A percentile compares a stretch with the other conserved stretches of the same genome.
Evolutionary conservation across 441 rosid species (phyloP).

Genomic region (Gossypium gossypioides): DNA sequence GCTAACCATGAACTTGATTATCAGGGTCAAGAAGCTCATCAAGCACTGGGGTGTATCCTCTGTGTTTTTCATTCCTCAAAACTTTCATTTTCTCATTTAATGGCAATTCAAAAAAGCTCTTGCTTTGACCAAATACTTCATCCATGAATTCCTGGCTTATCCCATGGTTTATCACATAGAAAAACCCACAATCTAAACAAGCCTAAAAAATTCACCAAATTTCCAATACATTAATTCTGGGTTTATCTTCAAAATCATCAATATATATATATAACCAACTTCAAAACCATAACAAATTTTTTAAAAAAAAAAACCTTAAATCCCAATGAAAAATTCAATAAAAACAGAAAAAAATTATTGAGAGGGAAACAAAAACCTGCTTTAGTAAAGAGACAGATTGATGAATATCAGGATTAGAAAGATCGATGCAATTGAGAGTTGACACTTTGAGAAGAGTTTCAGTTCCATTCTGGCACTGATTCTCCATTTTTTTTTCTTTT

Average conservation of each 20-base stretch:
- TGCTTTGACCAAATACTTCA: slow-evolving; percentile 63
- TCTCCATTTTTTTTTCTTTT: slow-evolving; percentile 15
- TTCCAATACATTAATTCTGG: background rate
- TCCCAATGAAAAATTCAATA: background rate
- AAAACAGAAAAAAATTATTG: background rate
- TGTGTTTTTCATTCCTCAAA: slow-evolving; percentile 57
- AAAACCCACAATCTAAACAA: slow-evolving; percentile 75
- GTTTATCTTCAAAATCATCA: background rate
- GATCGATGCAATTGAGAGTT: slow-evolving; percentile 59
- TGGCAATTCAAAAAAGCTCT: slow-evolving; percentile 52
- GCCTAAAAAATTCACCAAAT: slow-evolving; percentile 32
- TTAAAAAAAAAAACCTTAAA: background rate
- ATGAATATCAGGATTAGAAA: slow-evolving; percentile 33
- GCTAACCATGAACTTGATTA: slow-evolving; percentile 57
- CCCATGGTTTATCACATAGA: slow-evolving; percentile 79
- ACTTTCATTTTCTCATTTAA: slow-evolving; percentile 61
- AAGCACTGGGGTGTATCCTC: slow-evolving; percentile 73
- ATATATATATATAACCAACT: background rate
- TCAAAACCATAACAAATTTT: background rate
- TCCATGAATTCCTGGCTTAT: slow-evolving; percentile 61
- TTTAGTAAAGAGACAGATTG: slow-evolving; percentile 52
- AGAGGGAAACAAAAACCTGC: slow-evolving; percentile 34
- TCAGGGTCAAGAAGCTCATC: slow-evolving; percentile 72
- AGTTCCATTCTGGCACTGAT: slow-evolving; percentile 11
- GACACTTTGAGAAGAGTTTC: slow-evolving; percentile 30